Evolutionary conservation across 2,329 filamentous ascomycete species (phyloP).

Genomic region (Lojkania enalia): DNA sequence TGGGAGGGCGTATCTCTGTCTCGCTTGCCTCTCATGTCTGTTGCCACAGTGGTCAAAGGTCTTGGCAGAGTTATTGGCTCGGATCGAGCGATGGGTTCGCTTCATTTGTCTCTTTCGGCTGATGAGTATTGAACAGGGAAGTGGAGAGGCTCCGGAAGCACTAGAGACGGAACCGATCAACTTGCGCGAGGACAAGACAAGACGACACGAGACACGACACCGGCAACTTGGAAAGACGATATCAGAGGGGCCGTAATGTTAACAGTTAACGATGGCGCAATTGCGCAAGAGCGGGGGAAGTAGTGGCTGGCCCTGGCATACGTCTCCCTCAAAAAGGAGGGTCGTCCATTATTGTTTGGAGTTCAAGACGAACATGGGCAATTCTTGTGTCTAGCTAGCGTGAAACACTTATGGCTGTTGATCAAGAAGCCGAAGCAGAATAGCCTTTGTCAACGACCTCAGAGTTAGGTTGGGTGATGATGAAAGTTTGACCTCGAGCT

Average conservation of each 20-base stretch:
- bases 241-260: too few species aligned
- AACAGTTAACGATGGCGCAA: neutral
- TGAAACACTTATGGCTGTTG: neutral
- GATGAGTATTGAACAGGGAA: slow-evolving; percentile 3
- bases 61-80: slow-evolving; percentile 8
- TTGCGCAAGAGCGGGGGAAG: neutral
- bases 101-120: slow-evolving; percentile 1
- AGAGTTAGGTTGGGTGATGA: neutral
- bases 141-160: slow-evolving; percentile 4
- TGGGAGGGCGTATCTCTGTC: neutral
- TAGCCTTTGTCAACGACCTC: neutral
- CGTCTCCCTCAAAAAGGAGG: too few species aligned
- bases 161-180: slow-evolving; percentile 8
- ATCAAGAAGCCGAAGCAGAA: neutral
- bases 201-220: neutral
- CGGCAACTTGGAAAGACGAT: neutral
- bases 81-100: neutral
- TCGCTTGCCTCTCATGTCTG: neutral
- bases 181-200: slow-evolving; percentile 1
- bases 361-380: neutral
- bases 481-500: neutral
- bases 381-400: neutral
- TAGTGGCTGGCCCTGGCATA: too few species aligned
- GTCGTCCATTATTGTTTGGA: slow-evolving; percentile 1
- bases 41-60: neutral